These are phyloP conservation scores for Zymoseptoria tritici DNA, from an alignment of 2,329 filamentous ascomycete genomes.

Conservation along the genomic window DNA sequence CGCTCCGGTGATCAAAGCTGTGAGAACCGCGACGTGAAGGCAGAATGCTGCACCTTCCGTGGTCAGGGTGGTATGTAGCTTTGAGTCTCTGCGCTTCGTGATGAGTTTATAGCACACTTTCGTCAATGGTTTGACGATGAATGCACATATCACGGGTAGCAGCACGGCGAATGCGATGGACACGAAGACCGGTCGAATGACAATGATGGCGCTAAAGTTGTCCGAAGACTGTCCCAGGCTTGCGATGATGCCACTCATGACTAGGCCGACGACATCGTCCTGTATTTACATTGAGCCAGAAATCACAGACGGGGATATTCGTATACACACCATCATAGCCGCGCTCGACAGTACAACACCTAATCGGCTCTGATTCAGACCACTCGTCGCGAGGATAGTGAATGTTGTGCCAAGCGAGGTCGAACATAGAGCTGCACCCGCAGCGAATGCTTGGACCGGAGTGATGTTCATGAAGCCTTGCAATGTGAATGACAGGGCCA, in stretches of 20 bases:
- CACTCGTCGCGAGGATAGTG: conserved; percentile 55
- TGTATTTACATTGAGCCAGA: background rate
- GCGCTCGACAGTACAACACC: conserved; percentile 61
- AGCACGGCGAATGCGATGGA: conserved; percentile 45
- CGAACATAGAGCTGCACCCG: conserved; percentile 65
- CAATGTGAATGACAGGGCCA: conserved; percentile 59
- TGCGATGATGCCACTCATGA: conserved; percentile 70
- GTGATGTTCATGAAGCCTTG: conserved; percentile 44
- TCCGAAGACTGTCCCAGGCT: conserved; percentile 46
- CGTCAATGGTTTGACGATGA: conserved; percentile 39
- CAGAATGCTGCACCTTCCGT: conserved; percentile 34
- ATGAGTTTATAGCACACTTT: background rate
- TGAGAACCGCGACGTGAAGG: conserved; percentile 44
- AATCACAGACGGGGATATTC: background rate
- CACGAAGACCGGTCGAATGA: conserved; percentile 47
- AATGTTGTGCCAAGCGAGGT: conserved; percentile 69
- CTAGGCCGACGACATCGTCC: conserved; percentile 69
- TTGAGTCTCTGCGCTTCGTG: background rate
- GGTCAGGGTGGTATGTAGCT: background rate
- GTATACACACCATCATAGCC: conserved; percentile 54
- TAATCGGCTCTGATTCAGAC: conserved; percentile 46
- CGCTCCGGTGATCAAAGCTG: conserved; percentile 44
- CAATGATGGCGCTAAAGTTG: conserved; percentile 33
- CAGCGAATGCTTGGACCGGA: conserved; percentile 59
- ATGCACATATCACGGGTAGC: conserved; percentile 43